Evolutionary conservation across 768 basidiomycete genomes (phyloP).

Genomic region (Xerocomellus dryophilus): DNA sequence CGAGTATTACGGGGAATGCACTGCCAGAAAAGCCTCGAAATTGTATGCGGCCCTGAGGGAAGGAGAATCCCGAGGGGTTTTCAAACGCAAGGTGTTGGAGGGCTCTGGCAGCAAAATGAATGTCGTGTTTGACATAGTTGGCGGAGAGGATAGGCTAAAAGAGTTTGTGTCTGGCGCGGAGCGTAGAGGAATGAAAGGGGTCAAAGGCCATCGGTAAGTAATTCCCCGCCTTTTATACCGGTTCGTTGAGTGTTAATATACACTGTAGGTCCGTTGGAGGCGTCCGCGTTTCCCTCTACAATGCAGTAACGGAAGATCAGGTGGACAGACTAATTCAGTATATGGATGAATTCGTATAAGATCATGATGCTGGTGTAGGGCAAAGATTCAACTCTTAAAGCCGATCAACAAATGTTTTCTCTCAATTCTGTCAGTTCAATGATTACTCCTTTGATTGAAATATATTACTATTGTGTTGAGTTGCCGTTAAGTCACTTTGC

Average conservation of each 20-base stretch:
- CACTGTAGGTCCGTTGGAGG: constrained; percentile 56
- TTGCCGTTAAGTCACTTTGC: constrained; percentile 65
- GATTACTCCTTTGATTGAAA: neutral
- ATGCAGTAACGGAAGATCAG: constrained; percentile 77
- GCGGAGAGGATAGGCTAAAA: constrained; percentile 69
- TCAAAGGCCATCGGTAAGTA: constrained; percentile 90
- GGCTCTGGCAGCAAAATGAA: constrained; percentile 95
- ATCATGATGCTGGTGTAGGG: neutral
- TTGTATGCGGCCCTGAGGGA: constrained; percentile 71
- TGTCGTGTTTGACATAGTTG: constrained; percentile 76
- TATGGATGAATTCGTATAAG: constrained; percentile 50
- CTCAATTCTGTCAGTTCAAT: too few relatives aligned
- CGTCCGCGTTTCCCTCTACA: constrained; percentile 84
- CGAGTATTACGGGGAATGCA: constrained; percentile 59
- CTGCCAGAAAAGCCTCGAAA: constrained; percentile 70
- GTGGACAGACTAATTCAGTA: constrained; percentile 60
- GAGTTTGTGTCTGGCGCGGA: constrained; percentile 82
- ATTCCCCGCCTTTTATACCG: constrained; percentile 6
- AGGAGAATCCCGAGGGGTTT: constrained; percentile 68
- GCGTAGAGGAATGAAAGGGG: constrained; percentile 70
- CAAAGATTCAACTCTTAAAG: constrained; percentile 5
- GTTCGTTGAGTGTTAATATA: neutral
- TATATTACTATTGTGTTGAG: neutral
- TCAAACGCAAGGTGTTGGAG: constrained; percentile 66
- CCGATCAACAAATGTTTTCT: neutral